A percentile compares a stretch with the other conserved stretches of the same genome.
phyloP scores from a whole-genome alignment of 2,329 filamentous ascomycete genomes.

The Colletotrichum australisinense region DNA sequence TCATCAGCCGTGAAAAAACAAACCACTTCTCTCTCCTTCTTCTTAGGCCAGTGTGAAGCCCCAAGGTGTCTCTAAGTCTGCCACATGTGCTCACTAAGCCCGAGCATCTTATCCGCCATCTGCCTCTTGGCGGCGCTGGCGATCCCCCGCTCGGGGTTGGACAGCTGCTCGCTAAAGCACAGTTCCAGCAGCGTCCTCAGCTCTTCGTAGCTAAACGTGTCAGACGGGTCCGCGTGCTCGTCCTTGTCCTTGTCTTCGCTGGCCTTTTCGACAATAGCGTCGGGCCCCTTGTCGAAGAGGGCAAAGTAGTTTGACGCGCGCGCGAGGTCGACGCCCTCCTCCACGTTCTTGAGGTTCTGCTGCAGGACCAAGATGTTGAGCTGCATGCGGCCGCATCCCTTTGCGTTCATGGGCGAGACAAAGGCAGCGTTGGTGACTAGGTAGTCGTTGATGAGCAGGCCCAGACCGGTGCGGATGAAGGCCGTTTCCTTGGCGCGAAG shows the following conservation, averaged over 20 bases:
- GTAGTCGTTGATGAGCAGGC: slow-evolving; percentile 81
- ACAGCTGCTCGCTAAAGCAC: slow-evolving; percentile 75
- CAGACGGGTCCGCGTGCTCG: slow-evolving; percentile 48
- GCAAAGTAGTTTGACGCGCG: slow-evolving; percentile 76
- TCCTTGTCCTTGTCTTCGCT: slow-evolving; percentile 68
- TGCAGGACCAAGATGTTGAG: slow-evolving; percentile 95
- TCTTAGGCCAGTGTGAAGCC: too few relatives aligned
- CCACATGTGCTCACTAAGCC: slow-evolving; percentile 80
- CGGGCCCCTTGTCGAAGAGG: slow-evolving; percentile 73
- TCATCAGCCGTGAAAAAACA: background rate
- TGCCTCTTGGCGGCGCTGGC: slow-evolving; percentile 74
- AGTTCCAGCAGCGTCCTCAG: slow-evolving; percentile 74
- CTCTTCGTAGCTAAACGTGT: slow-evolving; percentile 72
- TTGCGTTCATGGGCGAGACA: slow-evolving; percentile 84
- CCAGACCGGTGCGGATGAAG: slow-evolving; percentile 83
- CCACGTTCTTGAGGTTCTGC: slow-evolving; percentile 96
- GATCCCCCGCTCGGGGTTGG: slow-evolving; percentile 75
- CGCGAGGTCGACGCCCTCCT: slow-evolving; percentile 73
- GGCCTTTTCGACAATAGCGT: slow-evolving; percentile 72
- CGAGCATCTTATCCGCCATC: slow-evolving; percentile 77
- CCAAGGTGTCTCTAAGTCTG: slow-evolving; percentile 53
- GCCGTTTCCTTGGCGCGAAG: slow-evolving; percentile 77
- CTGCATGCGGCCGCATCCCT: slow-evolving; percentile 88
- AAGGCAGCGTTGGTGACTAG: slow-evolving; percentile 78
- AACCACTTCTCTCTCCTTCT: background rate